phyloP scores from a whole-genome alignment of 2,329 filamentous ascomycete species.

The Scorias spongiosa region DNA sequence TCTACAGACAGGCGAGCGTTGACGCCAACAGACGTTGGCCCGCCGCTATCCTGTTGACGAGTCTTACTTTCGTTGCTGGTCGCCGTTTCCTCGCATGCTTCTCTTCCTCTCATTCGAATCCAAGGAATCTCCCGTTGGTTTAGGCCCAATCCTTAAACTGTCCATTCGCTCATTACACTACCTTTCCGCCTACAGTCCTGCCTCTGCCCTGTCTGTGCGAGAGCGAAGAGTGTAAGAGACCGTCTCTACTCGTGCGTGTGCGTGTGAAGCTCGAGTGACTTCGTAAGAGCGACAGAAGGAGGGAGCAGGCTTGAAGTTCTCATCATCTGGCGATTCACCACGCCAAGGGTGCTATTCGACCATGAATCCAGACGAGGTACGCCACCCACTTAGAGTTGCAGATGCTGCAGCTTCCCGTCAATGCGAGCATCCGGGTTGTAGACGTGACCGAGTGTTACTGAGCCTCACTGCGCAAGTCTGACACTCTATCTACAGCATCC shows the following conservation, averaged over 20 bases:
- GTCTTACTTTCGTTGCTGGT: neutral
- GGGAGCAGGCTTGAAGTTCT: neutral
- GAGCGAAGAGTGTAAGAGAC: neutral
- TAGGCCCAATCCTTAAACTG: no score
- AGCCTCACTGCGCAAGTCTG: neutral
- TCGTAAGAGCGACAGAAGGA: neutral
- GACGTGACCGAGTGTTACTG: neutral
- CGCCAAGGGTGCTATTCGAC: neutral
- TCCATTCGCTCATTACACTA: neutral
- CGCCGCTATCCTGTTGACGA: neutral
- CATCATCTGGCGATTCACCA: neutral
- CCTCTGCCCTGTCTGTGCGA: neutral
- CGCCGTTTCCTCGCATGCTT: neutral
- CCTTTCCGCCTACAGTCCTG: neutral
- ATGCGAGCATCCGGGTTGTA: neutral
- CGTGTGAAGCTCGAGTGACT: no score
- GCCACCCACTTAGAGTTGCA: neutral
- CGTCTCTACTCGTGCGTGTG: neutral
- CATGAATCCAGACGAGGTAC: neutral
- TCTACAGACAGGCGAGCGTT: neutral
- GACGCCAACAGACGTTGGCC: neutral
- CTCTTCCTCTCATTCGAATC: neutral
- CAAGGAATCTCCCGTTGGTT: no score
- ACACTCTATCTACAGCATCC: conserved; percentile 1
- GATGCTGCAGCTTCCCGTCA: neutral